phyloP scores from a whole-genome alignment of 2,329 filamentous ascomycete genomes.

The Tricladium varicosporioides region DNA sequence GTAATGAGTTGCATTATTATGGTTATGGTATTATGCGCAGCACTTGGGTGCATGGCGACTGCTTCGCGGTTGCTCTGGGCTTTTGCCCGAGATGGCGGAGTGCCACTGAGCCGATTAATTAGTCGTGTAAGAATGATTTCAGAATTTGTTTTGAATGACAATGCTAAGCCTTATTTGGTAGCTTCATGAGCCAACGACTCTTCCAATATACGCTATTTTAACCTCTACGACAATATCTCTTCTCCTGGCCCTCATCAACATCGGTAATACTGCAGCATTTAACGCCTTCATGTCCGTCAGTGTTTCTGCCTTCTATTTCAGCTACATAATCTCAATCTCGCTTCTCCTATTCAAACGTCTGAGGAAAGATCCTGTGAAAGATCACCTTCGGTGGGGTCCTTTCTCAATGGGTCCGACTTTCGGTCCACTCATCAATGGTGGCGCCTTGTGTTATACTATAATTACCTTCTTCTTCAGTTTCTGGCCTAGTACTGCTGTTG shows the following conservation, averaged over 20 bases:
- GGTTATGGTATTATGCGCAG: conserved; percentile 37
- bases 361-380: conserved; percentile 25
- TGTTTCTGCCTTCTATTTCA: conserved; percentile 42
- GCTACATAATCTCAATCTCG: conserved; percentile 40
- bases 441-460: conserved; percentile 14
- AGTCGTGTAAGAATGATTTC: conserved; percentile 6
- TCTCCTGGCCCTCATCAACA: conserved; percentile 40
- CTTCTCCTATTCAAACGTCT: conserved; percentile 42
- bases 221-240: conserved; percentile 33
- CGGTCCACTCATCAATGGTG: conserved; percentile 20
- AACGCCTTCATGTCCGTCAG: conserved; percentile 44
- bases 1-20: conserved; percentile 31
- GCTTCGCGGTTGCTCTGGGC: conserved; percentile 42
- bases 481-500: conserved; percentile 12
- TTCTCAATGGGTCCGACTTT: conserved; percentile 24
- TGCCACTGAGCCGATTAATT: conserved; percentile 13
- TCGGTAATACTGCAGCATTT: conserved; percentile 42
- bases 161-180: background rate
- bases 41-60: conserved; percentile 37
- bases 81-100: conserved; percentile 30
- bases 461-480: conserved; percentile 53
- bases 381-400: conserved; percentile 23
- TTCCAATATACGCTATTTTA: conserved; percentile 25
- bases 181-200: conserved; percentile 21
- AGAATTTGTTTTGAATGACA: background rate